Evolutionary conservation across 164 flowering plant species (phyloP).

Genomic region (Warburgia ugandensis): DNA sequence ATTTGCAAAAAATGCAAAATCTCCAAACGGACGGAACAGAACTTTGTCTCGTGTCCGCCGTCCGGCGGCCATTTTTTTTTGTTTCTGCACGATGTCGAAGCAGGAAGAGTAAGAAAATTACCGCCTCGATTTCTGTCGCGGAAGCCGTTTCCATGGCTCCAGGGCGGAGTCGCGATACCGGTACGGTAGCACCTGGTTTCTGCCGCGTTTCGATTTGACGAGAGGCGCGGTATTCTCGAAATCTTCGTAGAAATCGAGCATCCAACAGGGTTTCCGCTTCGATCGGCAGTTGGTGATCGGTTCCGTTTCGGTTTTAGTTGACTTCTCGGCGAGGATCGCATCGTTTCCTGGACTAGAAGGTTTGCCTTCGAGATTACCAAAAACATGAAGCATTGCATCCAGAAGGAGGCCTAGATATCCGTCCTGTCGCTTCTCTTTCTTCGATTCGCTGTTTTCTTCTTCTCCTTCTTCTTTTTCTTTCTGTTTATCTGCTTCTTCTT

Average conservation of each 20-base stretch:
- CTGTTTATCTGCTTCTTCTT: not conserved
- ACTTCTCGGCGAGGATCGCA: not conserved
- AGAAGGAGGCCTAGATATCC: not conserved
- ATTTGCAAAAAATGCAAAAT: too few species aligned
- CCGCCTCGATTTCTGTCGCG: too few species aligned
- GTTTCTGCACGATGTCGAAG: too few species aligned
- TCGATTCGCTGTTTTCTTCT: not conserved
- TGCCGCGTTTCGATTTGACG: conserved; percentile 39
- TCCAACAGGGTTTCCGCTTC: conserved; percentile 10
- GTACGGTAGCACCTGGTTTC: conserved; percentile 37
- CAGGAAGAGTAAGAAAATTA: too few species aligned
- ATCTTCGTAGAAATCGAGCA: conserved; percentile 13
- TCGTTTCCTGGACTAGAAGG: not conserved
- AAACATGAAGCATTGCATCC: not conserved
- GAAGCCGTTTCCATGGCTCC: conserved; percentile 45
- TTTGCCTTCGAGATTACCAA: not conserved
- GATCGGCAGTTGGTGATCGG: conserved; percentile 3
- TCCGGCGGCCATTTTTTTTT: too few species aligned
- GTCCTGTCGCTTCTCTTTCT: not conserved
- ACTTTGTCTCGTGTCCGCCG: too few species aligned
- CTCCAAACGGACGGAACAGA: too few species aligned
- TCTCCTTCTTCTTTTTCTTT: not conserved
- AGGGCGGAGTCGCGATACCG: conserved; percentile 41
- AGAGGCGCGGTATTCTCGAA: conserved; percentile 29
- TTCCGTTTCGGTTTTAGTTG: not conserved